These are phyloP conservation scores for Schwanniomyces yamadae DNA, from an alignment of 805 yeast species.

Conservation along the genomic window DNA sequence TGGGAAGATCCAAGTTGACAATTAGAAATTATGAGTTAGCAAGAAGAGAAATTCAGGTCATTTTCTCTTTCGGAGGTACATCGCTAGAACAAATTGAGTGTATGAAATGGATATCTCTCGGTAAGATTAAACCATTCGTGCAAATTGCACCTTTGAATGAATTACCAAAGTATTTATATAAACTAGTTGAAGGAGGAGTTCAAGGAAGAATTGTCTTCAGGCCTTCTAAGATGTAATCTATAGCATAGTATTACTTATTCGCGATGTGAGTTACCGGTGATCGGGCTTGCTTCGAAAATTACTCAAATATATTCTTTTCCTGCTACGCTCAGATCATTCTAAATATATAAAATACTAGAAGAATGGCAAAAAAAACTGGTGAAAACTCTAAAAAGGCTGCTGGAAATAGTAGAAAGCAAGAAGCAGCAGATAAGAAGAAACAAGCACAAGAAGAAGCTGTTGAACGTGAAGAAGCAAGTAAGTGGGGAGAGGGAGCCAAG, in stretches of 20 bases:
- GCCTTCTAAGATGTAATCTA: slow-evolving; percentile 16
- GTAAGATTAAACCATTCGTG: slow-evolving; percentile 38
- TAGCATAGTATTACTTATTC: too few species aligned
- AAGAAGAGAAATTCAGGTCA: slow-evolving; percentile 38
- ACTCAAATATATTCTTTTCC: too few species aligned
- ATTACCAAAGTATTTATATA: slow-evolving; percentile 34
- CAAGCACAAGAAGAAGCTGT: slow-evolving; percentile 46
- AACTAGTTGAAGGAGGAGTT: slow-evolving; percentile 37
- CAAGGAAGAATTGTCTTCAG: slow-evolving; percentile 44
- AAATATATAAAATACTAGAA: too few species aligned
- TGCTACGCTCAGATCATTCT: too few species aligned
- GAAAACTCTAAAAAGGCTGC: slow-evolving; percentile 58
- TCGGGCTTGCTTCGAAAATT: slow-evolving; percentile 2
- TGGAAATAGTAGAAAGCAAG: slow-evolving; percentile 68
- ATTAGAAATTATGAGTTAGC: slow-evolving; percentile 37
- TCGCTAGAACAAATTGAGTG: slow-evolving; percentile 43
- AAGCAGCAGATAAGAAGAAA: slow-evolving; percentile 56
- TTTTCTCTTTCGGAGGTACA: slow-evolving; percentile 46
- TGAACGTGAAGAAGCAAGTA: slow-evolving; percentile 56
- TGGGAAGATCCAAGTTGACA: slow-evolving; percentile 33
- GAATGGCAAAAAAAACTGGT: slow-evolving; percentile 49
- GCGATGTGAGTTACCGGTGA: neutral
- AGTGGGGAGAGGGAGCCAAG: slow-evolving; percentile 74
- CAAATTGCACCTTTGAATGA: slow-evolving; percentile 28
- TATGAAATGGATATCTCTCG: slow-evolving; percentile 40